A percentile compares a stretch with the other conserved stretches of the same genome.
Evolutionary conservation across 306 rosid genomes (phyloP).

Genomic region (Cucumis hystrix): DNA sequence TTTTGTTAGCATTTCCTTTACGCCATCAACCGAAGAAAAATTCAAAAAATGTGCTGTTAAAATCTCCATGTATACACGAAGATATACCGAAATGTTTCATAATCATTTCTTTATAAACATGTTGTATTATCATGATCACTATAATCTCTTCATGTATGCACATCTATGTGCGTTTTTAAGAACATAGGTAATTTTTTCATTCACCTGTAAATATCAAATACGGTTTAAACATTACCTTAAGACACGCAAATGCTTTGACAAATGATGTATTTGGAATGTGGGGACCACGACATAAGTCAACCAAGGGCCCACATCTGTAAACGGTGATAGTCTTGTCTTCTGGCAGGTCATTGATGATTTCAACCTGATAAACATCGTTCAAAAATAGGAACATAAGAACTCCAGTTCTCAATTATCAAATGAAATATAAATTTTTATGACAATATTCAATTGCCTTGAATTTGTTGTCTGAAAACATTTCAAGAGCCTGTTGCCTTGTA

Average conservation of each 20-base stretch:
- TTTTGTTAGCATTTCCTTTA: not conserved
- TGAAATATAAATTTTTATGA: not conserved
- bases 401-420: not conserved
- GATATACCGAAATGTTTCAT: not conserved
- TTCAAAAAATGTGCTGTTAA: not conserved
- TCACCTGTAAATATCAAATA: slow-evolving; percentile 5
- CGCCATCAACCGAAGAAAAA: not conserved
- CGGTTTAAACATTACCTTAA: slow-evolving; percentile 39
- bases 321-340: slow-evolving; percentile 90
- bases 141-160: not conserved
- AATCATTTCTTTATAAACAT: not conserved
- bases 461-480: slow-evolving; percentile 67
- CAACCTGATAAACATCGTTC: slow-evolving; percentile 39
- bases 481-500: slow-evolving; percentile 70
- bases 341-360: slow-evolving; percentile 87
- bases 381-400: not conserved
- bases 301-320: slow-evolving; percentile 89
- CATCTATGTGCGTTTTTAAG: not conserved
- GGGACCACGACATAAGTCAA: slow-evolving; percentile 95
- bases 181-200: not conserved
- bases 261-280: slow-evolving; percentile 95
- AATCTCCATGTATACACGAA: not conserved
- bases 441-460: slow-evolving; percentile 52
- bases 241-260: slow-evolving; percentile 83
- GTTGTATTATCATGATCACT: not conserved